Evolutionary conservation across 1,284 basidiomycete genomes (phyloP), one percentile per base, ranked within the genome.

Genomic region (Afroboletus lepidellus): DNA sequence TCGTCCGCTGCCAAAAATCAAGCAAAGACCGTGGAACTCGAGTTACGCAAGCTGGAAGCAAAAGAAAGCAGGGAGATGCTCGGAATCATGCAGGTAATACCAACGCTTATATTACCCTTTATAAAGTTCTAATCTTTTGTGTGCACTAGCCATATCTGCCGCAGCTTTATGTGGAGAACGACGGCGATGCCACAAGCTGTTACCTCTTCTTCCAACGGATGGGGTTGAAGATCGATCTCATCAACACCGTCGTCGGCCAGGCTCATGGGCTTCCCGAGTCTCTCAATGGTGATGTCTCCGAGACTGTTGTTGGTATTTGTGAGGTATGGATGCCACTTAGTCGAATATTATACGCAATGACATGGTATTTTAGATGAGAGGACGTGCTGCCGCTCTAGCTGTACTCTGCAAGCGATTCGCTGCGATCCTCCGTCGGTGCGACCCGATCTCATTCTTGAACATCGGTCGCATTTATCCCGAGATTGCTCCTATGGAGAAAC

Each of bases 161-260:
- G 6, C 85, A 90, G 61, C 69, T 88, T 5, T 96, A 94, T 65
- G 79, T 91, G 47, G 92, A 96, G 61, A 83, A 81, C 21, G 94
- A 97, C 67, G 83, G 78, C 56, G 92, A 94, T 60, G 89, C 94
- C 1, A 92, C 92, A 3, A 87, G 81, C 54, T 90, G 90, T 57
- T 90, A 95, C 59, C 74, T 98, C 55, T 92, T 95, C 79, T 95
- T 98, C 84, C 85, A 87, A 60, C 85, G 94, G 8, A 70, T 97
- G 56, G 86, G 85, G 0, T 77, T 79, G 63, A 98, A 98, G 71
- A 78, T 90, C 20, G 91, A 95, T 60, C 77, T 96, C 46, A 85
- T 98, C 69, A 90, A 87, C 61, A 79, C 72, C 12, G 81, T 91
- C 50, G 84, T 94, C 36, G 90, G 88, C 5, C 85, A 92, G 58